Evolutionary conservation across 1,284 basidiomycete species (phyloP).

Genomic region (Flammula alnicola): DNA sequence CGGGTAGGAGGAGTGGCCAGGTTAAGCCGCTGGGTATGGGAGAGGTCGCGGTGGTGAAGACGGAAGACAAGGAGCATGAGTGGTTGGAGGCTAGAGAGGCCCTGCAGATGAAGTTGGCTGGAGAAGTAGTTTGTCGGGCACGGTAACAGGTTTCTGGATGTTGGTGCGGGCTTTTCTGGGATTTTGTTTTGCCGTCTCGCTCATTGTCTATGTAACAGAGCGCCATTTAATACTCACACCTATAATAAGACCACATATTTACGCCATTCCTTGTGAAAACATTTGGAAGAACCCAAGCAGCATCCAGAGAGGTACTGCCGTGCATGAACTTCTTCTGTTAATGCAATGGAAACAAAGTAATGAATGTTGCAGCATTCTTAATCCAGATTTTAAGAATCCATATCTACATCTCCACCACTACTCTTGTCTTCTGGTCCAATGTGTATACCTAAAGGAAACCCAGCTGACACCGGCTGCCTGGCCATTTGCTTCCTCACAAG

Average conservation of each 20-base stretch:
- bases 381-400: constrained; percentile 7
- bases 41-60: constrained; percentile 84
- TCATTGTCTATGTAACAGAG: too few relatives aligned
- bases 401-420: constrained; percentile 2
- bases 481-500: constrained; percentile 13
- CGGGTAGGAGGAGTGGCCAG: constrained; percentile 67
- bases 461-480: neutral
- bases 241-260: too few relatives aligned
- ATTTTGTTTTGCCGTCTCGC: neutral
- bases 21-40: constrained; percentile 83
- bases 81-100: constrained; percentile 78
- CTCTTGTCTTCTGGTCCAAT: neutral
- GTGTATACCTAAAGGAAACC: neutral
- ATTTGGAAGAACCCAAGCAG: too few relatives aligned
- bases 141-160: constrained; percentile 41
- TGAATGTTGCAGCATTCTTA: too few relatives aligned
- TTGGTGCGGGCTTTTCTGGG: constrained; percentile 3
- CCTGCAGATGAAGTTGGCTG: constrained; percentile 62
- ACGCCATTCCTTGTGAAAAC: too few relatives aligned
- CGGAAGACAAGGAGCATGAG: constrained; percentile 69
- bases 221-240: too few relatives aligned
- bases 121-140: constrained; percentile 79
- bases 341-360: too few relatives aligned
- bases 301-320: too few relatives aligned
- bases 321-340: too few relatives aligned